Base-by-base conservation (phyloP, 2,329 filamentous ascomycete species). In the Thelonectria blattea region DNA sequence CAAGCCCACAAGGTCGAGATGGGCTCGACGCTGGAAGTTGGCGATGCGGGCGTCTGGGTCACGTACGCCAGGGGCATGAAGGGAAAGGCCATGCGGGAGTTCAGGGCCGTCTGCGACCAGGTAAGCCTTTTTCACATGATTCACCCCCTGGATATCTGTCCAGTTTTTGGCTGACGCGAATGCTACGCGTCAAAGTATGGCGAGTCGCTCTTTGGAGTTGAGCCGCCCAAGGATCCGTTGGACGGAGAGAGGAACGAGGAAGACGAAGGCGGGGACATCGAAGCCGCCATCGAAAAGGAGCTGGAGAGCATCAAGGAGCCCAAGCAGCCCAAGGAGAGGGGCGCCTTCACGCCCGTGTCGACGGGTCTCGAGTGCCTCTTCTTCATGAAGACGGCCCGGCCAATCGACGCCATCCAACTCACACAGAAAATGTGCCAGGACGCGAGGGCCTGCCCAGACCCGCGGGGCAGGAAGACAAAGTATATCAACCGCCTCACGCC, bases 11-110 rank as follows among this genome's bases (percentile, higher is more conserved):
- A 76, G 61, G 75, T 75, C 14, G 78, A 77, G 41, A 66, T 76
- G 65, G 81, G 80, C 42, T 80, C 75, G 41, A 72, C 75, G 12
- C 75, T 93, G 49, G 85, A 91, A 67, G 80, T 88, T 5, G 90
- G 90, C 5, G 89, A 93, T 69, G 80, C 83, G 53, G 91, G 91
- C 5, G 87, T 94, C 60, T 94, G 90, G 90, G 88, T 89, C 27
- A 93, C 91, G 0, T 93, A 90, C 72, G 86, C 89, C 52, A 85
- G 89, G 71, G 85, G 86, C 65, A 89, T 90, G 78, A 90, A 91
- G 75, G 81, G 80, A 43, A 89, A 88, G 74, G 89, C 90, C 14
- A 83, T 90, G 2, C 79, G 82, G 51, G 91, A 94, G 72, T 81
- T 93, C 63, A 81, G 81, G 58, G 76, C 83, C 60, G 77, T 93